A percentile compares a stretch with the other conserved stretches of the same genome.
Evolutionary conservation across 768 basidiomycete species (phyloP).

Genomic region (Leccinum subgranulosum): DNA sequence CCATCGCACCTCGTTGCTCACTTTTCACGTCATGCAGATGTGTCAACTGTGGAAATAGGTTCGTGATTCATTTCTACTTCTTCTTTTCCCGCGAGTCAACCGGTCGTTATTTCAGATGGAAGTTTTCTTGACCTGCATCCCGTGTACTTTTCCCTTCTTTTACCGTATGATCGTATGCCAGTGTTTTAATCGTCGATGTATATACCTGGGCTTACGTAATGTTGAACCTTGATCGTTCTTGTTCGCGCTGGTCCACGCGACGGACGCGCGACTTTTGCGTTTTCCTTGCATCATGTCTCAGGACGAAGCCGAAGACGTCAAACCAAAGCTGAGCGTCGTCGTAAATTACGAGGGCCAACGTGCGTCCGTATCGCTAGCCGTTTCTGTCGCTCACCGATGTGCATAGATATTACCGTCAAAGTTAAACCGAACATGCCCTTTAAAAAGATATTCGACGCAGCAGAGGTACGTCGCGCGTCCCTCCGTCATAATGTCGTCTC

Average conservation of each 20-base stretch:
- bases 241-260: slow-evolving; percentile 18
- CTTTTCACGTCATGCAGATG: slow-evolving; percentile 39
- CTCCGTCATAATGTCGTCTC: neutral
- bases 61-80: slow-evolving; percentile 8
- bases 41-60: slow-evolving; percentile 64
- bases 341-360: slow-evolving; percentile 54
- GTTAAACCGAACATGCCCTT: slow-evolving; percentile 64
- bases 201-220: slow-evolving; percentile 30
- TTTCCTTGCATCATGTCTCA: slow-evolving; percentile 22
- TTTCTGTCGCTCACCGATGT: neutral
- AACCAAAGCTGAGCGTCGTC: slow-evolving; percentile 67
- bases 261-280: neutral
- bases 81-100: neutral
- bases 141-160: neutral
- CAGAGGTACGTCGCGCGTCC: slow-evolving; percentile 45
- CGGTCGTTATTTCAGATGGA: slow-evolving; percentile 43
- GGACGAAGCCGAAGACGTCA: slow-evolving; percentile 48
- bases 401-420: slow-evolving; percentile 61
- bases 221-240: neutral
- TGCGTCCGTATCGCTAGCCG: slow-evolving; percentile 25
- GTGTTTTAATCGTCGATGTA: neutral
- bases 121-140: slow-evolving; percentile 49
- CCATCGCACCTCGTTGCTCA: neutral
- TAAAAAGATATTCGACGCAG: slow-evolving; percentile 62
- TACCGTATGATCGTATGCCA: neutral